Percentiles rank a stretch among this genome's conserved stretches.
Conservation (phyloP, 2,329 filamentous ascomycete genomes). For the Penicillium sp. region DNA sequence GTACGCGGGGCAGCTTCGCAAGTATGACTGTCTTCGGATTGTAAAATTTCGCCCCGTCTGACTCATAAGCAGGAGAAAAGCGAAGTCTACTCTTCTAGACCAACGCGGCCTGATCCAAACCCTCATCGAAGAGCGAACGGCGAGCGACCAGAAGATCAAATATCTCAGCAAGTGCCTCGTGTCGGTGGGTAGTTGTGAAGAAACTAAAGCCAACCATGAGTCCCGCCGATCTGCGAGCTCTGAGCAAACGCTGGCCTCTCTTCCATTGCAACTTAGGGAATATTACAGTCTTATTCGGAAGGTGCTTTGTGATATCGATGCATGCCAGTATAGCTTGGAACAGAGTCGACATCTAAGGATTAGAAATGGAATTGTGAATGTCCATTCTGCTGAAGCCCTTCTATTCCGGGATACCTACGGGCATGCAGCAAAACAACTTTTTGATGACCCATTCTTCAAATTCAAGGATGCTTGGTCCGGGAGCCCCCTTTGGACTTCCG, state of each 20-base stretch:
- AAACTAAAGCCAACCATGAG: too few species aligned
- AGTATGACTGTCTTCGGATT: background rate
- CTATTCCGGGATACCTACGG: background rate
- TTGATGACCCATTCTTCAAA: background rate
- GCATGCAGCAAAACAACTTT: background rate
- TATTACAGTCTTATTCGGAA: background rate
- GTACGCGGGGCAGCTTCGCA: conserved; percentile 27
- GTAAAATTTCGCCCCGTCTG: background rate
- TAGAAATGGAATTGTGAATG: background rate
- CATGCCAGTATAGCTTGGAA: background rate
- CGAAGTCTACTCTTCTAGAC: background rate
- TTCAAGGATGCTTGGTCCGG: background rate
- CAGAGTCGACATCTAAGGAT: background rate
- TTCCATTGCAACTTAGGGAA: background rate
- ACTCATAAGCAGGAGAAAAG: background rate
- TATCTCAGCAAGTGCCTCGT: too few species aligned
- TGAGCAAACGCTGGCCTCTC: background rate
- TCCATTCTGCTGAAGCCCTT: background rate
- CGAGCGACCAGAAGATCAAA: background rate
- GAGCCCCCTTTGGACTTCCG: too few species aligned
- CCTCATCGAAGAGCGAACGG: background rate
- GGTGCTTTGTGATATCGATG: background rate
- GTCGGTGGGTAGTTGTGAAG: too few species aligned
- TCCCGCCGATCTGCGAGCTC: background rate
- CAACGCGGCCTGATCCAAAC: background rate